Conservation (phyloP, 140 eudicot species). For the Anethum foeniculum region DNA sequence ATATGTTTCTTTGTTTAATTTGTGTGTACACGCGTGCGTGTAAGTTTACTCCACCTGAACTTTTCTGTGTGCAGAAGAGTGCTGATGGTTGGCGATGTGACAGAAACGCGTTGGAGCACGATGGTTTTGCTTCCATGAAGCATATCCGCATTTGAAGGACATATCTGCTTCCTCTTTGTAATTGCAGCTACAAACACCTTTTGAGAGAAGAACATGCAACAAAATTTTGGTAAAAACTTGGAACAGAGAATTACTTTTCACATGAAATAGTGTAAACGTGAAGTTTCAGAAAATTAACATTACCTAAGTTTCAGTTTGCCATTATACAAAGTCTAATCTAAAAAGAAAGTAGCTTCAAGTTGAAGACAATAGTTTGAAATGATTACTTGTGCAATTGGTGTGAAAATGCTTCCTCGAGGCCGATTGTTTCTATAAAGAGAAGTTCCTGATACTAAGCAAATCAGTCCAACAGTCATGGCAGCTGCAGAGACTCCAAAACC, state of each 20-base stretch:
- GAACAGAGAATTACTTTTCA: neutral
- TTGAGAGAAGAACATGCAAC: neutral
- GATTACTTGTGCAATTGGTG: constrained; percentile 81
- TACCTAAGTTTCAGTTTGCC: neutral
- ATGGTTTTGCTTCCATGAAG: constrained; percentile 47
- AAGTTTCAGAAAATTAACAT: neutral
- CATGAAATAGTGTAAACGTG: neutral
- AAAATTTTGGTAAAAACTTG: neutral
- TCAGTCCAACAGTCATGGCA: constrained; percentile 72
- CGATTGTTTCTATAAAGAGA: constrained; percentile 47
- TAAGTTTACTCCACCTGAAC: constrained; percentile 38
- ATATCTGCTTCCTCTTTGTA: constrained; percentile 61
- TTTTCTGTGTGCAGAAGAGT: constrained; percentile 62
- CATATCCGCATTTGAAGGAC: constrained; percentile 61
- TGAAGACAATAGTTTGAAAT: neutral
- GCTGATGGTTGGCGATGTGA: constrained; percentile 24
- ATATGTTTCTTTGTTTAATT: neutral
- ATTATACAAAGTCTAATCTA: neutral
- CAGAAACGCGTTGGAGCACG: constrained; percentile 24
- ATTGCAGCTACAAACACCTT: constrained; percentile 85
- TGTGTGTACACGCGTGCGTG: neutral
- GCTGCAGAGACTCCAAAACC: constrained; percentile 79
- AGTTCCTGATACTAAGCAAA: constrained; percentile 60
- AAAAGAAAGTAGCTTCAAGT: neutral
- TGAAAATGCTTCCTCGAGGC: constrained; percentile 71